Conservation (phyloP, 768 basidiomycete species). For the Tricholoma hemisulphureum region DNA sequence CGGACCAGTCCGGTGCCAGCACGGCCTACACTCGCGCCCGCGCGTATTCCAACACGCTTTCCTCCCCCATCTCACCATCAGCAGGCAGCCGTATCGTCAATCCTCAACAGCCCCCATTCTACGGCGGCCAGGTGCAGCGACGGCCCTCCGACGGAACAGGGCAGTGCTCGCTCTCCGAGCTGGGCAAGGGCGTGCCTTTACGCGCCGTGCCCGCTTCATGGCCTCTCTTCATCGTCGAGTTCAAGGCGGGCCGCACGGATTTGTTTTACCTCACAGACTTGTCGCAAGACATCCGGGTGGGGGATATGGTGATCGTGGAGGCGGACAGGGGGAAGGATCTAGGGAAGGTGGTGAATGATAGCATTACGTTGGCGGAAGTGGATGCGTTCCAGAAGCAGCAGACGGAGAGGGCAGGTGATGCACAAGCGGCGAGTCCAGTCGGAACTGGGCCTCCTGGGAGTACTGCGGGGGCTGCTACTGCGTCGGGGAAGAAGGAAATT, state of each 20-base stretch:
- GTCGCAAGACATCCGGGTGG: slow-evolving; percentile 62
- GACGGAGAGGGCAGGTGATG: slow-evolving; percentile 48
- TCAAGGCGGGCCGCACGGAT: slow-evolving; percentile 96
- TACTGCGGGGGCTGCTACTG: slow-evolving; percentile 16
- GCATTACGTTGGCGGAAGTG: slow-evolving; percentile 85
- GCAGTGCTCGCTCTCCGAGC: slow-evolving; percentile 44
- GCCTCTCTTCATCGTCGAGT: slow-evolving; percentile 95
- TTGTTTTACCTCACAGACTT: slow-evolving; percentile 85
- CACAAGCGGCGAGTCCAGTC: slow-evolving; percentile 32
- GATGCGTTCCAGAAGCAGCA: slow-evolving; percentile 87
- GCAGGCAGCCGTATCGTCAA: slow-evolving; percentile 34
- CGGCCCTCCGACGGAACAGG: slow-evolving; percentile 39
- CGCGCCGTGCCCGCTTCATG: slow-evolving; percentile 78
- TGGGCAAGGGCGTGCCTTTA: slow-evolving; percentile 88
- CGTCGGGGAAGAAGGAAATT: slow-evolving; percentile 78
- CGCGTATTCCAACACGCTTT: slow-evolving; percentile 38
- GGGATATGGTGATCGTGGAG: slow-evolving; percentile 94
- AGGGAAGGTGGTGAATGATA: slow-evolving; percentile 89
- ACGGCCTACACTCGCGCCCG: slow-evolving; percentile 40
- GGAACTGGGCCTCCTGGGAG: slow-evolving; percentile 19
- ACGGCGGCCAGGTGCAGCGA: slow-evolving; percentile 41
- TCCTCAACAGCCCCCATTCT: slow-evolving; percentile 47
- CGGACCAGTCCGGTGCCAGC: slow-evolving; percentile 7
- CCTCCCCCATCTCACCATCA: slow-evolving; percentile 61
- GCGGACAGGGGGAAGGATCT: slow-evolving; percentile 93